A percentile compares a stretch with the other conserved stretches of the same genome.
phyloP scores from a whole-genome alignment of 352 stramenopile species.

The Pythium volutum region DNA sequence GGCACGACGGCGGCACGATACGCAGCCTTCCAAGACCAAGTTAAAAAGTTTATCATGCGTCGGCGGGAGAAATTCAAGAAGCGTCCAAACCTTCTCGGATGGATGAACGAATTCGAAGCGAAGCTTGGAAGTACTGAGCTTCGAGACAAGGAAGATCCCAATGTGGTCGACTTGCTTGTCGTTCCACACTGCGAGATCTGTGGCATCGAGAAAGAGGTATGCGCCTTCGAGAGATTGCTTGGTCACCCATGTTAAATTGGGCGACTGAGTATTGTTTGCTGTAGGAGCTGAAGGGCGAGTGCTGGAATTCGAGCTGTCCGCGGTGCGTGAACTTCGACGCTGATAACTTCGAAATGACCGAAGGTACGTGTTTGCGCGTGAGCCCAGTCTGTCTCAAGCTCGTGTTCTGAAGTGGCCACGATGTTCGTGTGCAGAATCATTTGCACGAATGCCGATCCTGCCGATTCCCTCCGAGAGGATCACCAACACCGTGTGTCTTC shows the following conservation, averaged over 20 bases:
- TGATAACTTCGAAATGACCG: slow-evolving; percentile 39
- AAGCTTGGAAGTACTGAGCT: slow-evolving; percentile 54
- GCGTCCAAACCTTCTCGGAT: slow-evolving; percentile 79
- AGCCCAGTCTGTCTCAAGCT: background rate
- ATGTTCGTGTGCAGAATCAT: slow-evolving; percentile 20
- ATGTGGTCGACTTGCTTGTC: slow-evolving; percentile 63
- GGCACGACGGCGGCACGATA: slow-evolving; percentile 79
- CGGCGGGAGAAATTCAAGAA: slow-evolving; percentile 82
- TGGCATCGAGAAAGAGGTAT: slow-evolving; percentile 79
- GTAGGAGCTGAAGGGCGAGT: slow-evolving; percentile 59
- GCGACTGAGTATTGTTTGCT: background rate
- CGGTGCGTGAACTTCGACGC: slow-evolving; percentile 68
- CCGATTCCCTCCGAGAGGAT: slow-evolving; percentile 52
- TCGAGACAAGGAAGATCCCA: slow-evolving; percentile 52
- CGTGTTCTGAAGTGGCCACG: background rate
- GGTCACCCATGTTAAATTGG: background rate
- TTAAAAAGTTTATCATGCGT: slow-evolving; percentile 82
- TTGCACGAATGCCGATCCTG: slow-evolving; percentile 54
- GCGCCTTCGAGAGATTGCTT: background rate
- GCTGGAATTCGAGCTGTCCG: slow-evolving; percentile 77
- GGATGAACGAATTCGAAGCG: slow-evolving; percentile 65
- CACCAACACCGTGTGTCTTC: slow-evolving; percentile 43
- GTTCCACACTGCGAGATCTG: slow-evolving; percentile 79
- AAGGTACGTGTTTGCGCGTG: slow-evolving; percentile 14
- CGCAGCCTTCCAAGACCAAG: slow-evolving; percentile 78